Conservation (phyloP, 2,329 filamentous ascomycete species). For the Biscogniauxia sp. region DNA sequence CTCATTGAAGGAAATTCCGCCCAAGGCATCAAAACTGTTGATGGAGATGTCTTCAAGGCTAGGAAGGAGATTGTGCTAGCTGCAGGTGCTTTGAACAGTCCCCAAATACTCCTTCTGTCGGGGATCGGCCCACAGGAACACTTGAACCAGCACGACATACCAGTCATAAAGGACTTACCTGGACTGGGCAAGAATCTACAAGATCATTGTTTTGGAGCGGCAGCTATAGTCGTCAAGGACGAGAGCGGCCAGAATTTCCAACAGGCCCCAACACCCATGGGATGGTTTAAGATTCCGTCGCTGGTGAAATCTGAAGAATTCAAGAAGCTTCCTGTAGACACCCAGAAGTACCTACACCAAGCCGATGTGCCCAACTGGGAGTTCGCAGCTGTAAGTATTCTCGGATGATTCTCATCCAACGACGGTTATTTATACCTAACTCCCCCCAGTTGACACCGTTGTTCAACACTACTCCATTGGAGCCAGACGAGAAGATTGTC, state of each 20-base stretch:
- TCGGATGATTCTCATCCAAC: background rate
- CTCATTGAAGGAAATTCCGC: constrained; percentile 21
- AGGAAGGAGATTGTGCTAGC: constrained; percentile 28
- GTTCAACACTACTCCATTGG: constrained; percentile 3
- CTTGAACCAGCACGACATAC: constrained; percentile 22
- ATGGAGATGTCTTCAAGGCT: constrained; percentile 10
- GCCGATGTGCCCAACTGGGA: constrained; percentile 19
- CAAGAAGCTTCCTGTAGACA: constrained; percentile 7
- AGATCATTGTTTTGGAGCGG: constrained; percentile 19
- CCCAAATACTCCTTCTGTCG: constrained; percentile 30
- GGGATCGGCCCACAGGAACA: constrained; percentile 27
- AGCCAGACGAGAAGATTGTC: constrained; percentile 15
- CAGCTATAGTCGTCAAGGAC: constrained; percentile 25
- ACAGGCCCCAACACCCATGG: constrained; percentile 23
- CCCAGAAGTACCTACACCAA: constrained; percentile 10
- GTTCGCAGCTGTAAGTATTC: constrained; percentile 10
- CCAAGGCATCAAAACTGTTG: constrained; percentile 8
- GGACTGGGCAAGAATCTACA: constrained; percentile 29
- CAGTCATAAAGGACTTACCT: constrained; percentile 21
- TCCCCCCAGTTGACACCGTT: constrained; percentile 15
- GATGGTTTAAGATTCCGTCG: constrained; percentile 36
- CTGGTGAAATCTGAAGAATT: constrained; percentile 16
- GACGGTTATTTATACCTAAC: background rate
- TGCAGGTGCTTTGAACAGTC: constrained; percentile 27
- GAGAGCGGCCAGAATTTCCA: constrained; percentile 4